Base-by-base conservation (phyloP, 768 basidiomycete genomes). In the Amylocystis lapponica region DNA sequence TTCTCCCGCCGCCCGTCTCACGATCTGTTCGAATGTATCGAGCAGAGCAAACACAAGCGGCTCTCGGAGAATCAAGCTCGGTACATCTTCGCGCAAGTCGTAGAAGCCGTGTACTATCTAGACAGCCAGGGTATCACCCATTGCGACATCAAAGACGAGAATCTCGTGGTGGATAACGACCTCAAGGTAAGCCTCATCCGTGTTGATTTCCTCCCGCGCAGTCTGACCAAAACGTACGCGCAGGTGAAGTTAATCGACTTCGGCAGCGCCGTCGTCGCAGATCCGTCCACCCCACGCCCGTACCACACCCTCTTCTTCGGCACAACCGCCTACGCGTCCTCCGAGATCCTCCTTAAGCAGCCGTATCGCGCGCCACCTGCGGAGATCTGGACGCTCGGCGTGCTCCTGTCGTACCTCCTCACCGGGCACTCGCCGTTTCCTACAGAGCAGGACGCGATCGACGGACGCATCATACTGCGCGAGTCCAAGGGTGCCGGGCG, bases 81-180 rank as follows among this genome's bases (percentile, higher is more conserved):
- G 40, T 82, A 82, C 63, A 81, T 96, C 52, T 92, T 95, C 60
- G 70, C 74, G 26, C 94, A 97, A 65, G 78, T 96, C 33, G 88
- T 90, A 39, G 86, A 91, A 43, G 86, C 83, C 27, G 85, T 93
- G 5, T 65, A 76, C 48, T 90, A 93, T 57, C 74, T 97, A 27
- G 76, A 95, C 55, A 67, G 70, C 35, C 82, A 79, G 47, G 90
- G 93, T 21, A 87, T 98, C 52, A 81, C 86, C 0, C 95, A 99
- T 62, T 84, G 95, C 30, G 95, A 99, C 61, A 82, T 99, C 55
- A 99, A 99, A 61, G 95, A 97, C 43, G 95, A 99, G 63, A 99
- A 99, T 57, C 63, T 93, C 36, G 79, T 91, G 39, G 79, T 91
- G 27, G 86, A 87, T 64, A 69, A 66, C 61, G 66, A 85, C 49